phyloP scores from a whole-genome alignment of 495 filamentous ascomycete genomes.

The Penicillium ochrochloron region DNA sequence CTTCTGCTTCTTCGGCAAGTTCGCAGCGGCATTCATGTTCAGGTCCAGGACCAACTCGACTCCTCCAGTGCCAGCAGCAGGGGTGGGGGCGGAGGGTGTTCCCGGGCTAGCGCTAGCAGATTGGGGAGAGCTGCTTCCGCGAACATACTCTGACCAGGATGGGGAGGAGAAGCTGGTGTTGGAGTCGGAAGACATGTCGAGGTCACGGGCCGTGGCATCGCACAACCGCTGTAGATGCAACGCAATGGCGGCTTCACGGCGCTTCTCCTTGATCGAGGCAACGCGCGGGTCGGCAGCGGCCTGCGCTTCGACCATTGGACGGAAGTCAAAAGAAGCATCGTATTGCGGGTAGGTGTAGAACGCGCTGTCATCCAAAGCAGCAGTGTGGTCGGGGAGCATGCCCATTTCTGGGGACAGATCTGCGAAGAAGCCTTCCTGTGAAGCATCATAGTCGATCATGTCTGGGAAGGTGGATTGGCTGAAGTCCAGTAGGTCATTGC shows the following conservation, averaged over 20 bases:
- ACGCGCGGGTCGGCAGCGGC: conserved; percentile 41
- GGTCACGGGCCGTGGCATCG: conserved; percentile 35
- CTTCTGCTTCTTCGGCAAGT: conserved; percentile 53
- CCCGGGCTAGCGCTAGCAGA: conserved; percentile 28
- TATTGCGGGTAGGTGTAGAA: conserved; percentile 33
- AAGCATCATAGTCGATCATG: conserved; percentile 31
- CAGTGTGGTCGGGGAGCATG: conserved; percentile 29
- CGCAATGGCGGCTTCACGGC: conserved; percentile 49
- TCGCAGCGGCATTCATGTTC: conserved; percentile 51
- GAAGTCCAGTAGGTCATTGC: conserved; percentile 27
- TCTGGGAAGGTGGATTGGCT: conserved; percentile 36
- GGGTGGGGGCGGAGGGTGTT: conserved; percentile 25
- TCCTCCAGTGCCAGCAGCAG: conserved; percentile 29
- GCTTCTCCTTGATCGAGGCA: conserved; percentile 50
- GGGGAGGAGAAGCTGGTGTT: conserved; percentile 47
- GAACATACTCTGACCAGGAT: conserved; percentile 41
- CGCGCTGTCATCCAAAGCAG: conserved; percentile 33
- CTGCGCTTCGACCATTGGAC: conserved; percentile 48
- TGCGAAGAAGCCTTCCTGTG: conserved; percentile 27
- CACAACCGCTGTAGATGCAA: conserved; percentile 47
- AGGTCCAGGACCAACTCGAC: conserved; percentile 52
- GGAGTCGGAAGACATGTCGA: conserved; percentile 39
- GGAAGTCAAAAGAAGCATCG: conserved; percentile 32
- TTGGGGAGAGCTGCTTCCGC: conserved; percentile 32
- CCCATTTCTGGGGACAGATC: conserved; percentile 32